Evolutionary conservation across 345 rosid species (phyloP), one percentile per base, ranked within the genome.

Genomic region (Eucalyptus caleyi): DNA sequence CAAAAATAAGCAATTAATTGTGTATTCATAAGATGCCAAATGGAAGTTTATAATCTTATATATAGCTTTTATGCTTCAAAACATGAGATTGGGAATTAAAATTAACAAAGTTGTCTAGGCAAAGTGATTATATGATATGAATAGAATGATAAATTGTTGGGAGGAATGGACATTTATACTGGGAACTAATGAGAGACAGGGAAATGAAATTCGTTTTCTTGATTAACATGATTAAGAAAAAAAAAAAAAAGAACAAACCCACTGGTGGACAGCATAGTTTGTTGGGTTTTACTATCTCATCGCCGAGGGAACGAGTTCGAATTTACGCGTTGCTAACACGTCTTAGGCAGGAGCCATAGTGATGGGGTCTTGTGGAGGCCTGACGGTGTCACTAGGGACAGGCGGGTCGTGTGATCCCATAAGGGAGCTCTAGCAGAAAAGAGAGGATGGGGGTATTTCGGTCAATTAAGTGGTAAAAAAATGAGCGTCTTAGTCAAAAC

Each of bases 381-480:
- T 0, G 16, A 50, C 0, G 6, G 16, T 14, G 6, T 50, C 16
- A 50, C 51, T 2, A 1, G 0, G 51, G 1, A 50, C 3, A 0
- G 6, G 2, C 16, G 1, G 51, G 16, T 50, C 3, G 1, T 50
- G 16, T 14, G 51, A 50, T 50, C 51, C 16, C 2, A 0, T 14
- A 50, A 50, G 51, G 16, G 51, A 1, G 51, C 16, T 50, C 6
- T 0, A 0, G 5, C 16, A 0, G 27, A 56, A 56, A 24, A 56
- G 62, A 54, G 27, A 54, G 27, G 60, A 23, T 54, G 27, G 3
- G 12, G 12, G 9, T 21, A 23, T 56, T 56, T 23, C 10, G 3
- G 62, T 56, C 62, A 9, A 56, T 24, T 56, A 56, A 56, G 62
- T 23, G 62, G 30, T 7, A 53, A 56, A 10, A 56, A 56, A 56